Base-by-base conservation (phyloP, 1,284 basidiomycete genomes). In the Papiliotrema nemorosa region DNA sequence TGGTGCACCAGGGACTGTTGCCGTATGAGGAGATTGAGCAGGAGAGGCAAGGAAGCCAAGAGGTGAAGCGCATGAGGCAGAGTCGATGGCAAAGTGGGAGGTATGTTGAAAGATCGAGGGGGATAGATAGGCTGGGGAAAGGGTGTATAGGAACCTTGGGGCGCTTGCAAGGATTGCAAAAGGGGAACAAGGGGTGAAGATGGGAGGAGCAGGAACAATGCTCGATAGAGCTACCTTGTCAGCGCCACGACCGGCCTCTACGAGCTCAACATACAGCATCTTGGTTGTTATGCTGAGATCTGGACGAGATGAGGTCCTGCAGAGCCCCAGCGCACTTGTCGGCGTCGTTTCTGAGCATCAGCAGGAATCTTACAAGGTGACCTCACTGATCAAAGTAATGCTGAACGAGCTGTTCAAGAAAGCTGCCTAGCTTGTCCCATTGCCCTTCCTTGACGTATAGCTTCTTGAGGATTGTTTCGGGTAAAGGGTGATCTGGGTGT, bases 321-420 rank as follows among this genome's bases (percentile, higher is more conserved):
- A 94, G 69, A 0, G 79, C 77, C 63, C 90, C 87, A 0, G 87
- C 89, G 58, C 85, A 88, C 72, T 88, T 93, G 7, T 78, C 77
- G 0, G 81, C 81, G 67, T 97, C 90, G 29, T 82, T 77, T 4
- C 90, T 92, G 57, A 14, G 0, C 38, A 16, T n/a, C 16, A 55
- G 43, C 49, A 5, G 18, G 36, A 14, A 34, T 44, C 29, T 13
- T 7, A 4, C 18, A 36, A 29, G 25, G 6, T 9, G 26, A 20
- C 5, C 81, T 50, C 64, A 88, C 88, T 74, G 72, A 52, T 82
- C 80, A 2, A 78, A 76, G 57, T 83, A 81, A 5, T 84, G 62
- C 29, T 81, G 75, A 39, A 83, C 77, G 20, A 85, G 69, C 3
- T 76, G 73, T 41, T 80, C 71, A 22, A 89, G 73, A 1, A 80